phyloP scores from a whole-genome alignment of 495 filamentous ascomycete species.

The Parathielavia appendiculata region DNA sequence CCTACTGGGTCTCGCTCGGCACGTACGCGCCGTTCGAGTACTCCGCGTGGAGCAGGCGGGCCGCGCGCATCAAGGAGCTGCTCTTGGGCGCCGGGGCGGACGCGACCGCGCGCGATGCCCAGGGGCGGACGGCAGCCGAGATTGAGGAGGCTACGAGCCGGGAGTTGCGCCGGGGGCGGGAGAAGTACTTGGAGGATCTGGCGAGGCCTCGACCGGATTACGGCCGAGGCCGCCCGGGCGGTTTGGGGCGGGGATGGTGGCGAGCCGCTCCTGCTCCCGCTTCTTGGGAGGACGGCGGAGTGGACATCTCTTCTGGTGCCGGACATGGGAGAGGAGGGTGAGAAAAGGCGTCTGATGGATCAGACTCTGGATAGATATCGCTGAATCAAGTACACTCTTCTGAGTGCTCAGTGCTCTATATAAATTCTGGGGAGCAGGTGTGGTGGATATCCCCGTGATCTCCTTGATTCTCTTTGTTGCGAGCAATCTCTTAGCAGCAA shows the following conservation, averaged over 20 bases:
- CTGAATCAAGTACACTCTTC: not conserved
- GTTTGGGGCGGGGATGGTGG: constrained; percentile 3
- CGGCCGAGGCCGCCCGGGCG: not conserved
- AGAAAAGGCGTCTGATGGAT: no score
- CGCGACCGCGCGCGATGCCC: constrained; percentile 1
- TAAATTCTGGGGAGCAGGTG: not conserved
- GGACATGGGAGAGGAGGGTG: not conserved
- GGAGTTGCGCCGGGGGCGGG: not conserved
- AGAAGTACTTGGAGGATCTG: not conserved
- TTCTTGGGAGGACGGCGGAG: not conserved
- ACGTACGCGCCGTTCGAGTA: not conserved
- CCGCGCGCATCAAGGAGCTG: constrained; percentile 5
- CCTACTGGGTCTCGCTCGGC: not conserved
- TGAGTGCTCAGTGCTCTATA: not conserved
- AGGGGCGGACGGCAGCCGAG: constrained; percentile 1
- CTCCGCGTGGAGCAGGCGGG: not conserved
- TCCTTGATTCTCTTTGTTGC: not conserved
- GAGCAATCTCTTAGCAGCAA: no score
- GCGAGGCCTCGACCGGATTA: not conserved
- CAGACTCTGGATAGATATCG: not conserved
- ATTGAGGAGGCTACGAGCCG: not conserved
- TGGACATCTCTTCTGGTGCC: not conserved
- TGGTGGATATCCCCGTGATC: not conserved
- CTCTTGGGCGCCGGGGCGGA: constrained; percentile 7
- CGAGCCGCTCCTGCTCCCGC: not conserved